phyloP scores from a whole-genome alignment of 2,329 filamentous ascomycete species.

The Penicillium sp. region DNA sequence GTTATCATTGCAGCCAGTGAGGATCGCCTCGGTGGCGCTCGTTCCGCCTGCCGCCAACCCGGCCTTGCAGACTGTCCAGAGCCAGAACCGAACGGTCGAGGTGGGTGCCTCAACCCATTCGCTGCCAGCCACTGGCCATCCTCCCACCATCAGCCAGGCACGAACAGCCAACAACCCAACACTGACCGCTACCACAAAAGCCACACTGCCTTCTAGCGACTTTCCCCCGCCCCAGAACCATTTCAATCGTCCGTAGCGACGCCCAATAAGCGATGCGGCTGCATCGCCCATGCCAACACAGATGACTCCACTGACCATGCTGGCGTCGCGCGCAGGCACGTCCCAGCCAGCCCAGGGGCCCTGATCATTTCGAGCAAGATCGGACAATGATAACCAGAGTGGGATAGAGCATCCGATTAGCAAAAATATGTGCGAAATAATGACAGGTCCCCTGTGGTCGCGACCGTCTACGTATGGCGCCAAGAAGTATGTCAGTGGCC shows the following conservation, averaged over 20 bases:
- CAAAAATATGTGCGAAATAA: conserved; percentile 94
- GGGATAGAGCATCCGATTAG: conserved; percentile 94
- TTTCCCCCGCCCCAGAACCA: conserved; percentile 98
- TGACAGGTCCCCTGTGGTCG: conserved; percentile 88
- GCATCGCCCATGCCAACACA: conserved; percentile 96
- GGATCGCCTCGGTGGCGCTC: conserved; percentile 88
- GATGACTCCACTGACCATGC: conserved; percentile 88
- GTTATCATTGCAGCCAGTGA: conserved; percentile 98
- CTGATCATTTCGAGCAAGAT: conserved; percentile 58
- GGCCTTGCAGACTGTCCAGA: conserved; percentile 56
- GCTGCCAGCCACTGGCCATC: conserved; percentile 55
- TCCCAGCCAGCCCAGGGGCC: conserved; percentile 72
- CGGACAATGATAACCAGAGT: conserved; percentile 82
- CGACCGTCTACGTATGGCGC: conserved; percentile 92
- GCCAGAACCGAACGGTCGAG: conserved; percentile 27
- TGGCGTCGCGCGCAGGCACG: conserved; percentile 69
- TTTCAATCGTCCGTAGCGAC: conserved; percentile 81
- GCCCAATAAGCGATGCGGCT: conserved; percentile 84
- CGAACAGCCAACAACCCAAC: conserved; percentile 69
- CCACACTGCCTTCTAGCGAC: conserved; percentile 80
- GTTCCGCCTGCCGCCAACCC: conserved; percentile 73
- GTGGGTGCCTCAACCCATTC: conserved; percentile 12
- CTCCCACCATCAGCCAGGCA: conserved; percentile 72
- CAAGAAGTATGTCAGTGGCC: conserved; percentile 81
- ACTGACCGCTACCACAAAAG: conserved; percentile 80